These are phyloP conservation scores for Trypanosoma conorhini DNA, from an alignment of 208 protist genomes.

Conservation along the genomic window DNA sequence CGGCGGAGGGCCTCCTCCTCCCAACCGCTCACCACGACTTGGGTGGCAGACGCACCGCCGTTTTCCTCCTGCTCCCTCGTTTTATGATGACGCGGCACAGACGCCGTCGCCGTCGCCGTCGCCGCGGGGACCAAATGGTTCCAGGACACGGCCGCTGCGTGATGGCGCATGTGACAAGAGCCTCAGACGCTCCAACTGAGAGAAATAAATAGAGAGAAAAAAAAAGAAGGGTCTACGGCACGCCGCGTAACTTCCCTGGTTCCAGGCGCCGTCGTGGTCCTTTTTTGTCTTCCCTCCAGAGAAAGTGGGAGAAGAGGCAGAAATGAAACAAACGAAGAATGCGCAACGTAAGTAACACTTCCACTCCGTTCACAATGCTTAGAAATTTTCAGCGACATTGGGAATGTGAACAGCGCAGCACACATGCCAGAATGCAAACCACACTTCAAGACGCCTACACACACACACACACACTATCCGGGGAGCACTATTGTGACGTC, in stretches of 20 bases:
- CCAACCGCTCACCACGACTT: conserved; percentile 14
- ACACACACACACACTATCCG: not conserved
- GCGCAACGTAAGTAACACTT: not conserved
- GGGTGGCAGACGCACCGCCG: not conserved
- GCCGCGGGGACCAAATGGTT: conserved; percentile 7
- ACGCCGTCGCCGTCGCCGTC: not conserved
- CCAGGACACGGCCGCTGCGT: conserved; percentile 1
- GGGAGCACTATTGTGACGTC: conserved; percentile 30
- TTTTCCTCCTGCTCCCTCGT: not conserved
- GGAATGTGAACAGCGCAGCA: not conserved
- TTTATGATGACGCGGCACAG: not conserved
- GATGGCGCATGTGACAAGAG: not conserved
- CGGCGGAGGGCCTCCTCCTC: conserved; percentile 20
- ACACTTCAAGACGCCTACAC: not conserved
- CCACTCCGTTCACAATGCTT: not conserved
- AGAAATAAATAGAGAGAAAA: not conserved
- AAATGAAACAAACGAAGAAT: conserved; percentile 6
- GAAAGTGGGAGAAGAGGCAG: not conserved
- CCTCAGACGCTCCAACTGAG: not conserved
- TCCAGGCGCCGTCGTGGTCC: not conserved
- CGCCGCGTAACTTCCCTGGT: not conserved
- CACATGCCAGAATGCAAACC: not conserved
- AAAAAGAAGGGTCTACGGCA: not conserved
- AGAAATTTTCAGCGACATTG: not conserved
- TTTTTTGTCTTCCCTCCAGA: not conserved